A percentile compares a stretch with the other conserved stretches of the same genome.
phyloP scores from a whole-genome alignment of 2,329 filamentous ascomycete species.

The Fusarium floridanum region DNA sequence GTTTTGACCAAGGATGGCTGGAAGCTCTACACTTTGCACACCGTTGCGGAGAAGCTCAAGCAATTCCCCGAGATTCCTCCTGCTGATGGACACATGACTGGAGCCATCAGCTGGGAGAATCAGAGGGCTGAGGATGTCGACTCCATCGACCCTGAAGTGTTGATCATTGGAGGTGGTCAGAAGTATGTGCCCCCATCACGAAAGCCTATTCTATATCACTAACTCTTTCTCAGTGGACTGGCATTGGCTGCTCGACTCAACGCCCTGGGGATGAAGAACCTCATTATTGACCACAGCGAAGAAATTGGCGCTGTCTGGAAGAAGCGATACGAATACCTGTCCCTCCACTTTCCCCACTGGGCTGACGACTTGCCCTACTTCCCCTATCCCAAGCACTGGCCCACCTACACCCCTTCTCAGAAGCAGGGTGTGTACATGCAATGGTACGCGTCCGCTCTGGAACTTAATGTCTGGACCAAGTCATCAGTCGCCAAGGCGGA shows the following conservation, averaged over 20 bases:
- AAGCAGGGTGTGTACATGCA: conserved; percentile 76
- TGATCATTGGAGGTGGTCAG: conserved; percentile 63
- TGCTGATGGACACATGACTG: conserved; percentile 52
- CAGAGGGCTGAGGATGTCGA: conserved; percentile 46
- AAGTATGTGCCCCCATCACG: conserved; percentile 25
- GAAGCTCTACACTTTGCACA: conserved; percentile 53
- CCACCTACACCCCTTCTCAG: conserved; percentile 76
- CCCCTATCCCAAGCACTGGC: conserved; percentile 71
- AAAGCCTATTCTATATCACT: neutral
- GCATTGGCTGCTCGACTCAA: conserved; percentile 61
- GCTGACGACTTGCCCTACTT: conserved; percentile 71
- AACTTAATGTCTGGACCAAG: conserved; percentile 73
- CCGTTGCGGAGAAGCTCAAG: conserved; percentile 49
- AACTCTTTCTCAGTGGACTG: conserved; percentile 49
- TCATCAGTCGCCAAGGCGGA: conserved; percentile 18
- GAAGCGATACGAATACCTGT: conserved; percentile 66
- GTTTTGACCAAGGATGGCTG: conserved; percentile 50
- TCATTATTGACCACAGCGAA: conserved; percentile 60
- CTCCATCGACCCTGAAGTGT: conserved; percentile 61
- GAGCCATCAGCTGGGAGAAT: conserved; percentile 48
- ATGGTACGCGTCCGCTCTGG: conserved; percentile 70
- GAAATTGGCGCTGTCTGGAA: conserved; percentile 69
- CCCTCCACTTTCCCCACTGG: conserved; percentile 75
- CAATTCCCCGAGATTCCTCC: conserved; percentile 47
- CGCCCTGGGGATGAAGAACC: conserved; percentile 57